Base-by-base conservation (phyloP, 2,329 filamentous ascomycete species). In the Aureobasidium melanogenum region DNA sequence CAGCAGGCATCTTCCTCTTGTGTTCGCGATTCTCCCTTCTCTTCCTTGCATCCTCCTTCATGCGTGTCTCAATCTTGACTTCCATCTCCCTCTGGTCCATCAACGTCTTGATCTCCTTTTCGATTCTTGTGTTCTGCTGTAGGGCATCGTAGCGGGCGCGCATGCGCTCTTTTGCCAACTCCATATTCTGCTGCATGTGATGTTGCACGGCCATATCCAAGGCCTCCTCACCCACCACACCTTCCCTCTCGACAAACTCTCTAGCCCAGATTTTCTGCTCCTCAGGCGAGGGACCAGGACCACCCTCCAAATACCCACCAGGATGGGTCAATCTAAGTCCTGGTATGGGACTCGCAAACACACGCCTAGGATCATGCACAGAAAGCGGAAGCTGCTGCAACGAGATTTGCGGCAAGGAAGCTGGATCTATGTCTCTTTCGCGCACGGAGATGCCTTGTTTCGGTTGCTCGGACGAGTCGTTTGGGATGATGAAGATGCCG, bases 301-400 rank as follows among this genome's bases (percentile, higher is more conserved):
- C 78, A n/a, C 78, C 78, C 47, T 78, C 77, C 30, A 78, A 69
- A 47, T 76, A 77, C n/a, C 78, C 78, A 10, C 74, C 72, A 2
- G 71, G 70, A 63, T 80, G 77, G 0, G 78, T 80, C 58, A 80
- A 72, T 36, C 70, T 69, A 14, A 80, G 63, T 32, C 76, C 77
- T 0, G 76, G 73, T n/a, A 80, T 69, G 8, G 73, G 70, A 28
- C 72, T 75, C 39, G 73, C 65, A 67, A 75, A 74, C 14, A 72
- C 75, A 32, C 78, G 75, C 2, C 77, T 72, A 1, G 72, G 66
- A 24, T 79, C 77, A 48, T 70, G 65, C 12, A 79, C 68, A 9
- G 75, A 71, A 7, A 80, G 69, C 17, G 78, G 78, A 5, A 80
- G 71, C 8, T 71, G 68, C 28, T 73, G 61, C 67, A 66, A 67